phyloP scores from a whole-genome alignment of 257 asterid species.

The Datura wrightii region DNA sequence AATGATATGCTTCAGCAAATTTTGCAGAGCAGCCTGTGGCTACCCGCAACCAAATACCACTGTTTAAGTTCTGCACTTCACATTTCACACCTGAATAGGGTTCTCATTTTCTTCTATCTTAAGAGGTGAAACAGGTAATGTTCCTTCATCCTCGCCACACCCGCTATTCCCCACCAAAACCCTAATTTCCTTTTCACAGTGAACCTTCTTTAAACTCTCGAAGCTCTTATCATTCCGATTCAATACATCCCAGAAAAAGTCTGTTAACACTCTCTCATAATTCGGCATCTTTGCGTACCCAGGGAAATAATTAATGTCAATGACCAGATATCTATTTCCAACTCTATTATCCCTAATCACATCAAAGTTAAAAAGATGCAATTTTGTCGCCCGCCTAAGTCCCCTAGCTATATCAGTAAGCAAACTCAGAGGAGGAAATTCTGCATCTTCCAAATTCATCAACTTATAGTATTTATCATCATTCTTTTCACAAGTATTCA shows the following conservation, averaged over 20 bases:
- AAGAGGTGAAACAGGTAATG: constrained; percentile 46
- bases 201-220: constrained; percentile 32
- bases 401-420: constrained; percentile 66
- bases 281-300: constrained; percentile 81
- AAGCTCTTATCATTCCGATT: constrained; percentile 34
- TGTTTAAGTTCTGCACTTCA: constrained; percentile 7
- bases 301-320: constrained; percentile 80
- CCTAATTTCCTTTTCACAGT: constrained; percentile 43
- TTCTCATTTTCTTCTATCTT: constrained; percentile 52
- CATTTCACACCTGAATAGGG: constrained; percentile 48
- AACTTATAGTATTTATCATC: constrained; percentile 55
- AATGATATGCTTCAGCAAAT: not conserved
- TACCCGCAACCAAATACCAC: not conserved
- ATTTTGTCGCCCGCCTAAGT: constrained; percentile 54
- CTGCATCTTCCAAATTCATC: constrained; percentile 64
- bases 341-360: constrained; percentile 67
- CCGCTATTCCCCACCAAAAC: constrained; percentile 49
- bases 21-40: not conserved
- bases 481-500: constrained; percentile 49
- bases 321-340: constrained; percentile 70
- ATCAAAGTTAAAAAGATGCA: constrained; percentile 73
- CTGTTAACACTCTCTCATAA: constrained; percentile 64
- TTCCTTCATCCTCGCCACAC: constrained; percentile 52
- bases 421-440: constrained; percentile 66
- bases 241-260: constrained; percentile 66